Base-by-base conservation (phyloP, 257 asterid genomes). In the Thymus quinquecostatus region DNA sequence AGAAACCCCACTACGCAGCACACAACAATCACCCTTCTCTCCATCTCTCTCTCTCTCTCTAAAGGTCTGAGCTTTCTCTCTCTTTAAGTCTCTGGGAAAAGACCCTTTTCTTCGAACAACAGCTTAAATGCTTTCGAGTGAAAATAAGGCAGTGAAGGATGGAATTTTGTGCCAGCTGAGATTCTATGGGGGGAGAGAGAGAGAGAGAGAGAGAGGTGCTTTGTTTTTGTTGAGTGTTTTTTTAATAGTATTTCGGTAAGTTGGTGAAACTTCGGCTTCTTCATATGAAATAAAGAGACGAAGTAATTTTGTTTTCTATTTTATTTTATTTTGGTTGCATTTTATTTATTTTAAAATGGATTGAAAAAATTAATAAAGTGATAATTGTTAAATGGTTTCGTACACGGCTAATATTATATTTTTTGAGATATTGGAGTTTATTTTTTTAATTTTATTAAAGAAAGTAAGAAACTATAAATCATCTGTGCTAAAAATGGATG, bases 1-100 rank as follows among this genome's bases (percentile, higher is more conserved):
- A 91, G 75, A 68, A 88, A 70, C 6, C 96, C 95, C 53, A 84
- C 97, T 55, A 80, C 89, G 64, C 68, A 75, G 74, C 92, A 84
- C 53, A 87, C 75, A 65, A 80, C n/a, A 65, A 80, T 53, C 68
- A 62, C 90, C 55, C 82, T 82, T 74, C 85, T 87, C 80, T 91
- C 96, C 96, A 91, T 81, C 21, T 36, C 5, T 36, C 40, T 48
- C 30, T 63, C 67, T 60, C 71, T 71, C 29, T 63, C 62, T 50
- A 45, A 64, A 48, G 12, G 56, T 68, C 81, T 55, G 49, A 6
- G 48, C 45, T 68, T 43, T 74, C 68, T 60, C 70, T 74, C 79
- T 61, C 78, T 68, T 4, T 11, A 32, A 58, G 12, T 4, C 14
- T 10, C 68, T 5, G n/a, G 14, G 50, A 65, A 56, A 63, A 30